These are phyloP conservation scores for Limonium bicolor DNA, from an alignment of 148 eudicot genomes.

Conservation along the genomic window DNA sequence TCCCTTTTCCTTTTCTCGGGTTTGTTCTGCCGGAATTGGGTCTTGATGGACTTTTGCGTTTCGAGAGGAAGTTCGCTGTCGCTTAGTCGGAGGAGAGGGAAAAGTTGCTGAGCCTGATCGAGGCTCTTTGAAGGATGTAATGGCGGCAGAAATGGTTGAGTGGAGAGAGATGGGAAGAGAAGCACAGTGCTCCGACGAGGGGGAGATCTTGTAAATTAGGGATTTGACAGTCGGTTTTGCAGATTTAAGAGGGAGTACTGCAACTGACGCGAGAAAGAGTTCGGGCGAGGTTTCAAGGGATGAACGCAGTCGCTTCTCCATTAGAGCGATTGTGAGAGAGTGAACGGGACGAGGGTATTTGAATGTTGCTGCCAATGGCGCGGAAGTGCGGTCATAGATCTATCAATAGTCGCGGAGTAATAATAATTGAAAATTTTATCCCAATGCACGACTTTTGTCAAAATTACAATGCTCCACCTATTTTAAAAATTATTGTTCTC, in stretches of 20 bases:
- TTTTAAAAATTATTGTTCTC: no score
- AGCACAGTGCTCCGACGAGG: conserved; percentile 32
- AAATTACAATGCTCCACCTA: no score
- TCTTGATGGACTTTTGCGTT: conserved; percentile 3
- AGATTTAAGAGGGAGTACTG: conserved; percentile 40
- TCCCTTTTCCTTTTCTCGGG: conserved; percentile 6
- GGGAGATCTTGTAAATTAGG: conserved; percentile 32
- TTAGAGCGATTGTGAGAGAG: conserved; percentile 10
- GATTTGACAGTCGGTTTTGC: conserved; percentile 55
- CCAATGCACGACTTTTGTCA: no score
- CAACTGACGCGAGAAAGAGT: conserved; percentile 48
- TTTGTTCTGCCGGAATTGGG: conserved; percentile 7
- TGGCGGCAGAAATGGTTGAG: conserved; percentile 28
- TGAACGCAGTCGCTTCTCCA: conserved; percentile 88
- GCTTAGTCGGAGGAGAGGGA: conserved; percentile 27
- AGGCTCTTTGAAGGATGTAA: conserved; percentile 24
- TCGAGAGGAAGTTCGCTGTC: conserved; percentile 33
- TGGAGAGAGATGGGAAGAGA: conserved; percentile 56
- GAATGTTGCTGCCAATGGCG: conserved; percentile 6
- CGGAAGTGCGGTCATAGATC: not conserved
- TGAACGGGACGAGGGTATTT: not conserved
- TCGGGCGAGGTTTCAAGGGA: conserved; percentile 64
- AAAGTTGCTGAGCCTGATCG: conserved; percentile 13
- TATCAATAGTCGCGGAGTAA: no score
- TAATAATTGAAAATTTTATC: no score